phyloP scores from a whole-genome alignment of 352 stramenopile genomes.

The Globisporangium recalcitrans region DNA sequence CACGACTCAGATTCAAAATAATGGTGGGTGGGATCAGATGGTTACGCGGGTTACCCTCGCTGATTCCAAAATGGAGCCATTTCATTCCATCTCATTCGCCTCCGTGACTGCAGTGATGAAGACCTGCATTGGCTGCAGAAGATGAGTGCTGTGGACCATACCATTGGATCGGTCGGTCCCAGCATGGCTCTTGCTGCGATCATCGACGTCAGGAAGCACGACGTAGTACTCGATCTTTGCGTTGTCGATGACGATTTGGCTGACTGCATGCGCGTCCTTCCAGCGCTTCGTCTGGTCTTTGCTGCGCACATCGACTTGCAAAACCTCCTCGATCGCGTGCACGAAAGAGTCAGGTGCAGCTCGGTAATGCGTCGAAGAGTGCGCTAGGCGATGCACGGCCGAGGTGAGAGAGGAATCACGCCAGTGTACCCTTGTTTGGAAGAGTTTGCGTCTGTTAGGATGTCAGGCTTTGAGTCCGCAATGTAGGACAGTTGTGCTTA shows the following conservation, averaged over 20 bases:
- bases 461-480: neutral
- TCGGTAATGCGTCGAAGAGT: slow-evolving; percentile 42
- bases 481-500: slow-evolving; percentile 18
- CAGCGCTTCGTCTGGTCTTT: slow-evolving; percentile 64
- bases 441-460: neutral
- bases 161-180: neutral
- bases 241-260: slow-evolving; percentile 56
- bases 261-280: slow-evolving; percentile 28
- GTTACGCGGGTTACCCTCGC: neutral
- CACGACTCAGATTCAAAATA: neutral
- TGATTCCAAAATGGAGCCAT: neutral
- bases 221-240: slow-evolving; percentile 40
- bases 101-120: slow-evolving; percentile 2
- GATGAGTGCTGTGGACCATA: neutral
- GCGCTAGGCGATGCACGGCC: slow-evolving; percentile 29
- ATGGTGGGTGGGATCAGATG: neutral
- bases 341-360: slow-evolving; percentile 25
- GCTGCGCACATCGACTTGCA: slow-evolving; percentile 71
- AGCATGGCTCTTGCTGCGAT: too few species aligned
- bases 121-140: neutral
- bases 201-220: neutral
- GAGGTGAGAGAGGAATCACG: slow-evolving; percentile 19
- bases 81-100: neutral
- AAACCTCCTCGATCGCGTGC: slow-evolving; percentile 53
- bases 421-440: slow-evolving; percentile 40